phyloP scores from a whole-genome alignment of 352 stramenopile genomes.

The Globisporangium nodosum region DNA sequence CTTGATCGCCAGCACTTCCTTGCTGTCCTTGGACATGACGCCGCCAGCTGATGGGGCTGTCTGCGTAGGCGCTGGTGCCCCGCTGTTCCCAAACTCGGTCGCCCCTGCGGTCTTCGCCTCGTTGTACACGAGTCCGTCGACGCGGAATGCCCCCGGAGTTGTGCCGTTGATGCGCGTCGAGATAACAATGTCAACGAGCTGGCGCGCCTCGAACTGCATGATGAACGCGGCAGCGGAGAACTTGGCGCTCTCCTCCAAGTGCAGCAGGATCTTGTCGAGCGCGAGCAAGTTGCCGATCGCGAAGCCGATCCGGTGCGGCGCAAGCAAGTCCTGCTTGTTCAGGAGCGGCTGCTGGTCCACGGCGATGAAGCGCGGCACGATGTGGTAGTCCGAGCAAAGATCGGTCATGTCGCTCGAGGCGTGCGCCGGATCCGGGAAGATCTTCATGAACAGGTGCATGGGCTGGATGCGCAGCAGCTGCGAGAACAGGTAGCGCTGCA shows the following conservation, averaged over 20 bases:
- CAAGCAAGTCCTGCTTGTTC: constrained; percentile 56
- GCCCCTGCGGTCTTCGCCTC: constrained; percentile 1
- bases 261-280: constrained; percentile 59
- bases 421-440: constrained; percentile 46
- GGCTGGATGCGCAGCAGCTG: constrained; percentile 71
- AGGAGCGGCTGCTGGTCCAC: constrained; percentile 54
- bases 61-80: too few species aligned
- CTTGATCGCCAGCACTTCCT: constrained; percentile 27
- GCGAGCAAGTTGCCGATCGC: constrained; percentile 57
- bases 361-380: constrained; percentile 79
- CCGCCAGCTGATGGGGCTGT: background rate
- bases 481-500: constrained; percentile 76
- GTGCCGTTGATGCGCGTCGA: constrained; percentile 67
- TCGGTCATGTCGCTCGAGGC: constrained; percentile 50
- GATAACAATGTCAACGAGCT: constrained; percentile 66
- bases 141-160: constrained; percentile 46
- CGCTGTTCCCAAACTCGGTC: background rate
- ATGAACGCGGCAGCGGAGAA: constrained; percentile 50
- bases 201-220: constrained; percentile 30
- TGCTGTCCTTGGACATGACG: constrained; percentile 24
- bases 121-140: constrained; percentile 47
- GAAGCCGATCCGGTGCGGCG: constrained; percentile 76
- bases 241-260: constrained; percentile 49
- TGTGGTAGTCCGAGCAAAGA: constrained; percentile 72
- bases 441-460: constrained; percentile 57